Percentiles rank a stretch among this genome's conserved stretches.
Evolutionary conservation across 2,329 filamentous ascomycete genomes (phyloP).

Genomic region (Herpomyces periplanetae): DNA sequence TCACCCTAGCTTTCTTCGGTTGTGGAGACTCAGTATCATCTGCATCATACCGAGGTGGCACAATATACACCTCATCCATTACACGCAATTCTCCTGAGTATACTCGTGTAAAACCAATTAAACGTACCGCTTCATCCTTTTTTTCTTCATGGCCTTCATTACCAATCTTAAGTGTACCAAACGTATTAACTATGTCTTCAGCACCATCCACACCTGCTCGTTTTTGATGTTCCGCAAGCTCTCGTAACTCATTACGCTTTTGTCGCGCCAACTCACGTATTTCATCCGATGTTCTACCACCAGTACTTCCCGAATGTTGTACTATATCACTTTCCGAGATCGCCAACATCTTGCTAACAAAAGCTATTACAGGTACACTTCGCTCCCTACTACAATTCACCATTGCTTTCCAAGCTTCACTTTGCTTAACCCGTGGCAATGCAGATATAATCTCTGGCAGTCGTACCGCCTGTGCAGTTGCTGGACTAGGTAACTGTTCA

Average conservation of each 20-base stretch:
- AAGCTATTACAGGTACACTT: constrained; percentile 47
- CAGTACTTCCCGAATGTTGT: constrained; percentile 32
- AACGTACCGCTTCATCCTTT: constrained; percentile 33
- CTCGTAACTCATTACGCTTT: constrained; percentile 56
- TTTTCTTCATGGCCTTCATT: constrained; percentile 9
- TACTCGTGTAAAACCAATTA: constrained; percentile 73
- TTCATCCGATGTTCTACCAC: constrained; percentile 38
- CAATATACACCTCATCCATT: constrained; percentile 58
- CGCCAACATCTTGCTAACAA: constrained; percentile 93
- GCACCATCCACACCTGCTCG: constrained; percentile 16
- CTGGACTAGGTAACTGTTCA: constrained; percentile 59
- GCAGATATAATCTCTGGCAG: constrained; percentile 37
- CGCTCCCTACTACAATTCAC: constrained; percentile 27
- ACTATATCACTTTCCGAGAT: constrained; percentile 68
- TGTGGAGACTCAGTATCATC: constrained; percentile 27
- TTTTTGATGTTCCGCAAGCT: constrained; percentile 14
- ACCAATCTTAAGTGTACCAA: constrained; percentile 8
- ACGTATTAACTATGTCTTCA: constrained; percentile 16
- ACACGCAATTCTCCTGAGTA: constrained; percentile 68
- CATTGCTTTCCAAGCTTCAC: too few species aligned
- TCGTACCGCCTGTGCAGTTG: constrained; percentile 32
- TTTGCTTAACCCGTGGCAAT: constrained; percentile 22
- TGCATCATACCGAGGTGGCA: constrained; percentile 65
- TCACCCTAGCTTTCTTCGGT: constrained; percentile 46
- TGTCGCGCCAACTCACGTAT: constrained; percentile 50